Conservation (phyloP, 352 stramenopile species). For the Globisporangium perplexum region DNA sequence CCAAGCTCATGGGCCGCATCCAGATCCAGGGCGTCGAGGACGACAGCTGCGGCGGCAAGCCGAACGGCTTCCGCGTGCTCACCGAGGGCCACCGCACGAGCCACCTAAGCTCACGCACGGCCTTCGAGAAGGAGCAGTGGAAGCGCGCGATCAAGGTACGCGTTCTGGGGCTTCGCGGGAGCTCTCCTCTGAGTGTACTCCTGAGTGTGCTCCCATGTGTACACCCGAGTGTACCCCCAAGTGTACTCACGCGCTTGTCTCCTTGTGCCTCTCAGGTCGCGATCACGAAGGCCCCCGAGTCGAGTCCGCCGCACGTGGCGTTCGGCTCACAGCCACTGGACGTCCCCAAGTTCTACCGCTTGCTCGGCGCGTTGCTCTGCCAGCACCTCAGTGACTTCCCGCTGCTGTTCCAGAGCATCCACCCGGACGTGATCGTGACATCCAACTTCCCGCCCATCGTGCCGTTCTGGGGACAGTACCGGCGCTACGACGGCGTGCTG, state of each 20-base stretch:
- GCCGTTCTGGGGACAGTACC: constrained; percentile 82
- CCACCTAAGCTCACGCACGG: constrained; percentile 67
- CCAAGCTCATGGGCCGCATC: constrained; percentile 70
- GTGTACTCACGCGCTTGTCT: too few species aligned
- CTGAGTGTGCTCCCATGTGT: too few species aligned
- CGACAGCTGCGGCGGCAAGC: constrained; percentile 55
- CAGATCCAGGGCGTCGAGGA: constrained; percentile 65
- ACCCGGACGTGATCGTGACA: constrained; percentile 71
- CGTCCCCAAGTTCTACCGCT: constrained; percentile 63
- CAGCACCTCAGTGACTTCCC: constrained; percentile 75
- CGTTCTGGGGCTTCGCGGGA: too few species aligned
- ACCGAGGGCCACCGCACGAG: constrained; percentile 65
- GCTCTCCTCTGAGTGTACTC: too few species aligned
- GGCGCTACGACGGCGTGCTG: constrained; percentile 72
- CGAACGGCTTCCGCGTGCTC: constrained; percentile 57
- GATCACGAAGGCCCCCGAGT: too few species aligned
- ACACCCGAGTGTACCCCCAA: too few species aligned
- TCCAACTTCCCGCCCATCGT: constrained; percentile 85
- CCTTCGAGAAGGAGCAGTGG: constrained; percentile 81
- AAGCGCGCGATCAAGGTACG: constrained; percentile 70
- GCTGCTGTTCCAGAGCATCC: constrained; percentile 70
- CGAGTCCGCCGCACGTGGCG: constrained; percentile 42
- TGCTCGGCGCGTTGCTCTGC: constrained; percentile 53
- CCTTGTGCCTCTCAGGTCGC: too few species aligned
- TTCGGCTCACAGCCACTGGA: constrained; percentile 75